These are phyloP conservation scores for Botrytis byssoidea DNA, from an alignment of 2,329 filamentous ascomycete genomes.

Conservation along the genomic window DNA sequence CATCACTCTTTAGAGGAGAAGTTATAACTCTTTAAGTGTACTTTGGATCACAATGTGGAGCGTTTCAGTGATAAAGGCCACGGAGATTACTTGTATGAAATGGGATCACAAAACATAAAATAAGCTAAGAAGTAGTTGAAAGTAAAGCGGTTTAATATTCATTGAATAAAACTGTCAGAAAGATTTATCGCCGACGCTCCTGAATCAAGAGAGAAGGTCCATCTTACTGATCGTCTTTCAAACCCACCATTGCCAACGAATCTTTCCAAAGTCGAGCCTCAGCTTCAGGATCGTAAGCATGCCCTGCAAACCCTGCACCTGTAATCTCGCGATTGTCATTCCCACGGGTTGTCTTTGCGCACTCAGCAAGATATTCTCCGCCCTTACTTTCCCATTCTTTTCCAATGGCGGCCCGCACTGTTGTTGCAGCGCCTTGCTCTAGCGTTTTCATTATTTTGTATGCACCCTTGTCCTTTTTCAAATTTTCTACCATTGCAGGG, in stretches of 20 bases:
- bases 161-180: background rate
- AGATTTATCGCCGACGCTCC: background rate
- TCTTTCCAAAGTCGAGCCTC: constrained; percentile 45
- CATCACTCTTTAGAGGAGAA: background rate
- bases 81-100: background rate
- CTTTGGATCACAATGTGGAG: background rate
- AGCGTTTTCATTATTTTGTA: constrained; percentile 31
- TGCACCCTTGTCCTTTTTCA: background rate
- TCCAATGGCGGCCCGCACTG: constrained; percentile 42
- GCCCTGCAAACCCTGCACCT: constrained; percentile 31
- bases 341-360: constrained; percentile 35
- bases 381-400: constrained; percentile 43
- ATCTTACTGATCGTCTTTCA: constrained; percentile 28
- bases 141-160: background rate
- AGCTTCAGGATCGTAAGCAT: constrained; percentile 41
- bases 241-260: constrained; percentile 38
- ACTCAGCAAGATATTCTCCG: constrained; percentile 47
- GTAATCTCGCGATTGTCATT: constrained; percentile 30
- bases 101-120: background rate
- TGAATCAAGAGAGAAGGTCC: background rate
- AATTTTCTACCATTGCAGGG: background rate
- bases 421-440: constrained; percentile 43
- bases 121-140: background rate
- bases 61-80: background rate
- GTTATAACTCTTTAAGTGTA: background rate